Evolutionary conservation across 371 early-diverging fungal species (phyloP).

Genomic region (Entomophthora muscae): DNA sequence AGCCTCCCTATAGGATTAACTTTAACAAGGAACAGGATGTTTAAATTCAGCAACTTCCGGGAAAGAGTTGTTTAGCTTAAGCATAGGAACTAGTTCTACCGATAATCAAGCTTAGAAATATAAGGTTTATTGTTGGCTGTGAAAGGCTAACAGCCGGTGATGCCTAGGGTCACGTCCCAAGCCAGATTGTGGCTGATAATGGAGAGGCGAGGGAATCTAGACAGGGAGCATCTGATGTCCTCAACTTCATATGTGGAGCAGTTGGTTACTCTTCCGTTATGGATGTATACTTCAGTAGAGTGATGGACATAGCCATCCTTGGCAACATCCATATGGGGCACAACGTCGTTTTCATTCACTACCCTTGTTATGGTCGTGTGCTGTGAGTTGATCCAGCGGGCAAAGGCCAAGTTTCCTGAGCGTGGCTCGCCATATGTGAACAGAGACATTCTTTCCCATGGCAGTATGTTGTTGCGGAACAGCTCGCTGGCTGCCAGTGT

Average conservation of each 20-base stretch:
- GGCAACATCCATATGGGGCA: constrained; percentile 28
- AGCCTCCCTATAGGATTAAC: no score
- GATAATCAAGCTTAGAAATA: no score
- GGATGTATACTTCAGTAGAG: constrained; percentile 24
- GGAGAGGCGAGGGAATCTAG: neutral
- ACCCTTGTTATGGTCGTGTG: constrained; percentile 18
- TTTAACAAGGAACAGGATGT: no score
- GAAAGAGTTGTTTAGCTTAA: no score
- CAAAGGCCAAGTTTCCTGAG: constrained; percentile 26
- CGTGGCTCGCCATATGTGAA: no score
- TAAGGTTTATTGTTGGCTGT: no score
- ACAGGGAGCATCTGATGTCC: neutral
- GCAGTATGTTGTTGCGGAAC: neutral
- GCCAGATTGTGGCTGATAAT: neutral
- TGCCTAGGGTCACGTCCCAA: no score
- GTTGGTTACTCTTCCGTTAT: neutral
- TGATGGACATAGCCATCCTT: constrained; percentile 24
- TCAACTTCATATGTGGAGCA: neutral
- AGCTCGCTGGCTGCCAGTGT: neutral
- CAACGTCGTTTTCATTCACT: constrained; percentile 26
- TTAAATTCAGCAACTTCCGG: no score
- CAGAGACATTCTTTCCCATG: neutral
- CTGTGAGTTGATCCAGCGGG: constrained; percentile 16
- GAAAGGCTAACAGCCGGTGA: no score
- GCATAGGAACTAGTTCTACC: no score